These are phyloP conservation scores for Volvox reticuliferus DNA, from an alignment of 139 green algal species.

Conservation along the genomic window DNA sequence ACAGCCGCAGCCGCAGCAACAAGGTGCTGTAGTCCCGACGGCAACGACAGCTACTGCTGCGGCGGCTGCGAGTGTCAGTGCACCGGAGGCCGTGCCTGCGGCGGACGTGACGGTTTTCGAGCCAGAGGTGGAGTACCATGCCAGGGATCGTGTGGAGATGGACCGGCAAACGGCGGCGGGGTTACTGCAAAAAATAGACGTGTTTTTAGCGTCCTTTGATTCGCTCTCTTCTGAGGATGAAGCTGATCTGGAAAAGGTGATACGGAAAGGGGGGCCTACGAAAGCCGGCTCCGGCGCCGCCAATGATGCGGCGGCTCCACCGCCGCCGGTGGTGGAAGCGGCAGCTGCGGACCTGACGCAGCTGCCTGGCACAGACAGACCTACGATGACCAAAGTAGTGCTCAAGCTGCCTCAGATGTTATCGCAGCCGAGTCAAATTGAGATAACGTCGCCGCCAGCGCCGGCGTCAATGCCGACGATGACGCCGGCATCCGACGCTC, in stretches of 20 bases:
- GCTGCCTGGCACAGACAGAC: background rate
- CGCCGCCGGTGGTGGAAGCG: background rate
- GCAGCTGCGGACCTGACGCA: background rate
- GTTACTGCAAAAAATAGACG: background rate
- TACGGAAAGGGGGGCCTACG: background rate
- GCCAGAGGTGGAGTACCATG: background rate
- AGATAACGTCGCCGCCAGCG: background rate
- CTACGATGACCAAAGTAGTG: background rate
- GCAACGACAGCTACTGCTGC: too few relatives aligned
- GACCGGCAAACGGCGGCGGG: background rate
- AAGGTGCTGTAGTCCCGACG: background rate
- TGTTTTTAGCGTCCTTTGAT: slow-evolving; percentile 2
- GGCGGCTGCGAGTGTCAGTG: too few relatives aligned
- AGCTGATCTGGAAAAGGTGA: background rate
- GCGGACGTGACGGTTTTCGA: background rate
- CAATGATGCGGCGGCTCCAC: background rate
- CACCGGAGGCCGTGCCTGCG: background rate
- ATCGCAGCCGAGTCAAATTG: background rate
- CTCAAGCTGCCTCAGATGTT: background rate
- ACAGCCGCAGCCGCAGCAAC: background rate
- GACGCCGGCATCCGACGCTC: background rate
- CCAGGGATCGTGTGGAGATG: background rate
- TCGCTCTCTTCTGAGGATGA: background rate
- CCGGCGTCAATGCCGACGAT: background rate
- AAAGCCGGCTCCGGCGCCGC: background rate